Conservation (phyloP, 495 filamentous ascomycete genomes). For the Penicillium egyptiacum region DNA sequence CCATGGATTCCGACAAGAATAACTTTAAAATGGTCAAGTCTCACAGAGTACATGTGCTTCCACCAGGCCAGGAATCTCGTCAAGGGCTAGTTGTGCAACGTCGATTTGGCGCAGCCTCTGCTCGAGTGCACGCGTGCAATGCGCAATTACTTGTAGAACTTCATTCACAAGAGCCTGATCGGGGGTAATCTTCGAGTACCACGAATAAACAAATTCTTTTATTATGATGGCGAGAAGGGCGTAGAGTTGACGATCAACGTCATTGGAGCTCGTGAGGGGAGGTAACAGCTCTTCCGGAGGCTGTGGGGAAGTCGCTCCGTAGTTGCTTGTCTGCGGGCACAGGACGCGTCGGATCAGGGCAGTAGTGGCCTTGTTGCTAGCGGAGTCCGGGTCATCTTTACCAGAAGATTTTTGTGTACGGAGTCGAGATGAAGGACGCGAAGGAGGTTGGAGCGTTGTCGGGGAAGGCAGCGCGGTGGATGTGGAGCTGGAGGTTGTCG, state of each 20-base stretch:
- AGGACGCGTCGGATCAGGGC: constrained; percentile 65
- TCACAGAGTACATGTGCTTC: constrained; percentile 79
- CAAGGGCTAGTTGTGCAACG: constrained; percentile 76
- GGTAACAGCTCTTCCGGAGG: constrained; percentile 80
- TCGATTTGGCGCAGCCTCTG: constrained; percentile 79
- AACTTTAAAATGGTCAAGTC: constrained; percentile 30
- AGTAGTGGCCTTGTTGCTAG: constrained; percentile 56
- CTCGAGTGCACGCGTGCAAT: constrained; percentile 83
- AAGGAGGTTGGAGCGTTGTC: constrained; percentile 28
- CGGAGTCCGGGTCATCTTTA: constrained; percentile 39
- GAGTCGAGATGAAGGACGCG: constrained; percentile 37
- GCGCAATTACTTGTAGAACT: constrained; percentile 82
- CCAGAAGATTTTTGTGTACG: constrained; percentile 27
- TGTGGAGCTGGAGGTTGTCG: constrained; percentile 50
- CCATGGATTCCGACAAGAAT: constrained; percentile 6
- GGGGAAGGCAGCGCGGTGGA: constrained; percentile 35
- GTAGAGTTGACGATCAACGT: constrained; percentile 89
- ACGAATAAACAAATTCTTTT: constrained; percentile 83
- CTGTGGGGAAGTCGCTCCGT: constrained; percentile 45
- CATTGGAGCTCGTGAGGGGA: constrained; percentile 88
- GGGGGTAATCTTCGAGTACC: constrained; percentile 90
- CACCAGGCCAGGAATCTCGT: constrained; percentile 83
- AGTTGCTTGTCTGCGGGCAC: constrained; percentile 52
- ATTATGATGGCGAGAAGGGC: constrained; percentile 85
- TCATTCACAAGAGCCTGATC: constrained; percentile 86